Evolutionary conservation across 192 early-diverging fungal species (phyloP), one percentile per base, ranked within the genome.

Genomic region (Coemansia sp.): DNA sequence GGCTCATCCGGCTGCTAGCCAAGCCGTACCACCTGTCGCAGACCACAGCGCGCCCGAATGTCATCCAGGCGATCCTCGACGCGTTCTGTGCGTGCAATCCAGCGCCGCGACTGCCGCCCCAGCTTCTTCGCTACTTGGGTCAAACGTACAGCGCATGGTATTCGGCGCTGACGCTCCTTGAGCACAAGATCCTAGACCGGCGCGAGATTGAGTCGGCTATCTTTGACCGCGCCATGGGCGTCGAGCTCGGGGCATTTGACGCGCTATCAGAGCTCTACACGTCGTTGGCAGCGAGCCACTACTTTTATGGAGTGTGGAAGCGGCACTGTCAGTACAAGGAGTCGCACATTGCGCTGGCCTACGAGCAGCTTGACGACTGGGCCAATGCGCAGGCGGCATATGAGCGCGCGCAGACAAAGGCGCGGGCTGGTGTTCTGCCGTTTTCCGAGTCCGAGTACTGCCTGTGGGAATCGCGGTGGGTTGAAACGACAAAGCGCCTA

Each of bases 381-480:
- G 78, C 79, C 22, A 87, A 89, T 32, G 95, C 98, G 1, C 96
- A 98, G 67, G 81, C 77, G 22, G 82, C 90, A 63, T 98, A 95
- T 52, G 98, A 98, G 73, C 86, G 75, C 27, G 98, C 96, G 6
- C 95, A 98, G 57, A 84, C 83, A 51, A 98, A 97, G 63, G 94
- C 92, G 6, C 80, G 94, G 23, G 90, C 85, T 3, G 91, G 93
- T 0, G 85, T 86, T 2, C 67, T 94, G 29, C 90, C 92, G 12
- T 98, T 95, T 60, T 88, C 88, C 24, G 98, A 99, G 72, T 86
- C 92, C 2, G 98, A 99, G 56, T 99, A 98, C 71, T 83, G 84
- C 24, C 73, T 99, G 19, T 99, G 98, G 98, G 98, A 99, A 81
- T 87, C 95, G 54, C 92, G 94, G 54, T 99, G 98, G 98, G 85